Conservation (phyloP, 805 yeast genomes). For the Cyberlindnera meyerae region DNA sequence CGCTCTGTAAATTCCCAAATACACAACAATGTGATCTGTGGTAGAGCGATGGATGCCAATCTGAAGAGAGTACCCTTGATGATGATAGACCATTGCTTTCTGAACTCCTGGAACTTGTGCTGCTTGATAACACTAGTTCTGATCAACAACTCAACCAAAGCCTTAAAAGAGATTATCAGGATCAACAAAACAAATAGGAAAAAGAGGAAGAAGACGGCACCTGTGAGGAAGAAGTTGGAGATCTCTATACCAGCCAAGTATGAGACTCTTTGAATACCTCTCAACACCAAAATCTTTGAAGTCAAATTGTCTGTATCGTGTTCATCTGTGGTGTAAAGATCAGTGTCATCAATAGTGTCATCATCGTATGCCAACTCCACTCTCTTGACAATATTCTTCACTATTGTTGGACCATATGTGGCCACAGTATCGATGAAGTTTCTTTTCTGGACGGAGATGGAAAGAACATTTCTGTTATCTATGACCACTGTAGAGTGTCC, state of each 20-base stretch:
- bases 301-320: constrained; percentile 49
- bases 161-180: constrained; percentile 60
- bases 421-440: constrained; percentile 15
- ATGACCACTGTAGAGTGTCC: constrained; percentile 79
- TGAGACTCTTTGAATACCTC: constrained; percentile 92
- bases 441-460: constrained; percentile 80
- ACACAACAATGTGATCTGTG: constrained; percentile 76
- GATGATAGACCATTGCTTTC: constrained; percentile 78
- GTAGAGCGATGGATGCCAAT: constrained; percentile 76
- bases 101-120: constrained; percentile 64
- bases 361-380: constrained; percentile 33
- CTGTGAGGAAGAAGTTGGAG: constrained; percentile 81
- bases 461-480: constrained; percentile 55
- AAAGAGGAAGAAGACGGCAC: constrained; percentile 77
- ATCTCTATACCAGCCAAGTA: constrained; percentile 81
- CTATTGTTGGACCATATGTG: constrained; percentile 13
- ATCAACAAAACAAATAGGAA: constrained; percentile 59
- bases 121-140: constrained; percentile 54
- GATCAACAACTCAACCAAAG: constrained; percentile 56
- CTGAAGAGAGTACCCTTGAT: constrained; percentile 88
- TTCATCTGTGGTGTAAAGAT: constrained; percentile 69
- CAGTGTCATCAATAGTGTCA: constrained; percentile 45
- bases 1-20: constrained; percentile 84
- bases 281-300: constrained; percentile 69
- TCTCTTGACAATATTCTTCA: constrained; percentile 28